Evolutionary conservation across 805 yeast species (phyloP).

Genomic region (Cyberlindnera bimundalis): DNA sequence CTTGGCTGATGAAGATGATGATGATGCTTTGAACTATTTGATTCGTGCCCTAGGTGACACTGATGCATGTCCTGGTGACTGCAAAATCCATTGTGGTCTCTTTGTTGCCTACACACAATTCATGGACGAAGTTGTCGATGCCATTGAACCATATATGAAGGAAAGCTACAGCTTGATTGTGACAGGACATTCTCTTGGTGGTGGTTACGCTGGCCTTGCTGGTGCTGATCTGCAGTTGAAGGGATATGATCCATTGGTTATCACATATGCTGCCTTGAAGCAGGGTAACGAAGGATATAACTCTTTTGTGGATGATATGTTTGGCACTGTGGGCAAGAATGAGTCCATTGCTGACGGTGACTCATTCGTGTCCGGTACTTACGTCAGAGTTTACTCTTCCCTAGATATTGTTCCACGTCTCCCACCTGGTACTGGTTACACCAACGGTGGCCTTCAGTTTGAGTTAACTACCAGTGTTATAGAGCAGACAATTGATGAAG

Average conservation of each 20-base stretch:
- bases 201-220: constrained; percentile 59
- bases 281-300: constrained; percentile 53
- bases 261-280: constrained; percentile 64
- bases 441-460: constrained; percentile 33
- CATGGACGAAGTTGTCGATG: constrained; percentile 33
- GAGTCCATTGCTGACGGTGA: constrained; percentile 31
- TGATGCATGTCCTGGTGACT: constrained; percentile 40
- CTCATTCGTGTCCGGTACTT: constrained; percentile 26
- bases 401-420: constrained; percentile 56
- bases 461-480: constrained; percentile 33
- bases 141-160: constrained; percentile 35
- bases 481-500: constrained; percentile 30
- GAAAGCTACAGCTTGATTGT: constrained; percentile 46
- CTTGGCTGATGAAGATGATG: constrained; percentile 1
- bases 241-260: constrained; percentile 53
- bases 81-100: constrained; percentile 66
- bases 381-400: constrained; percentile 53
- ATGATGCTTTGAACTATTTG: not conserved
- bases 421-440: constrained; percentile 45
- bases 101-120: constrained; percentile 43
- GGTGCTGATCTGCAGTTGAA: constrained; percentile 59
- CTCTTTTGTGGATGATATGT: constrained; percentile 48
- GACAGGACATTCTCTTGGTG: constrained; percentile 78
- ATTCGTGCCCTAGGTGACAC: constrained; percentile 7
- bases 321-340: constrained; percentile 36